A percentile compares a stretch with the other conserved stretches of the same genome.
phyloP scores from a whole-genome alignment of 768 basidiomycete genomes.

The Xanthoconium purpureum region DNA sequence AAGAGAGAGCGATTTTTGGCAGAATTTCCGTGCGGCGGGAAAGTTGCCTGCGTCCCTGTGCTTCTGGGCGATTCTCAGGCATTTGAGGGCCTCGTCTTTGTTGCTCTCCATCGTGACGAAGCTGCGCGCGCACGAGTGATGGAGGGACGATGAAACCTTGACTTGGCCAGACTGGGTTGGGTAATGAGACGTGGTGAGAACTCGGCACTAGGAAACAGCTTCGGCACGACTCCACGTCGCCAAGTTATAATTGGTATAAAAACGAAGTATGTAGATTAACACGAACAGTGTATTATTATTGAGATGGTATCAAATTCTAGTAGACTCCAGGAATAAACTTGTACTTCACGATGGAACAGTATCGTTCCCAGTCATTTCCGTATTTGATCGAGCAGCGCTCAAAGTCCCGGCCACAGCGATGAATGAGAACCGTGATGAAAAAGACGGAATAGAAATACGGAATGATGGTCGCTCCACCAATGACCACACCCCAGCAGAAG shows the following conservation, averaged over 20 bases:
- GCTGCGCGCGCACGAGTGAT: constrained; percentile 6
- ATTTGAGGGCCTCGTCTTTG: constrained; percentile 85
- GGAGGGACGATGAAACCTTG: constrained; percentile 10
- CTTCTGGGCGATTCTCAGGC: constrained; percentile 73
- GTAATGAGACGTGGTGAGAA: constrained; percentile 24
- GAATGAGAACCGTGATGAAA: constrained; percentile 90
- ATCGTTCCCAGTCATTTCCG: constrained; percentile 91
- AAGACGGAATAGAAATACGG: constrained; percentile 97
- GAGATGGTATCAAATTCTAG: constrained; percentile 36
- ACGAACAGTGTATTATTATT: constrained; percentile 5
- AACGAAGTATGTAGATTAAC: neutral
- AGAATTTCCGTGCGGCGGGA: constrained; percentile 81
- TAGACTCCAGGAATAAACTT: constrained; percentile 89
- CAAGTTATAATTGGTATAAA: neutral
- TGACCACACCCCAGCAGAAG: constrained; percentile 78
- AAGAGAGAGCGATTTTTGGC: constrained; percentile 80
- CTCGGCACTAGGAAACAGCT: constrained; percentile 1
- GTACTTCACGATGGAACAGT: constrained; percentile 83
- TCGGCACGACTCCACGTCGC: constrained; percentile 12
- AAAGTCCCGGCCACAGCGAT: constrained; percentile 91
- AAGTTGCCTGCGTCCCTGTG: constrained; percentile 71
- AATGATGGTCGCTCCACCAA: constrained; percentile 74
- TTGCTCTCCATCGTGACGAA: constrained; percentile 69
- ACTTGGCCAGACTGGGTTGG: neutral
- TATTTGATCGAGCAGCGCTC: constrained; percentile 92